Evolutionary conservation across 345 rosid genomes (phyloP), one percentile per base, ranked within the genome.

Genomic region (Heritiera littoralis): DNA sequence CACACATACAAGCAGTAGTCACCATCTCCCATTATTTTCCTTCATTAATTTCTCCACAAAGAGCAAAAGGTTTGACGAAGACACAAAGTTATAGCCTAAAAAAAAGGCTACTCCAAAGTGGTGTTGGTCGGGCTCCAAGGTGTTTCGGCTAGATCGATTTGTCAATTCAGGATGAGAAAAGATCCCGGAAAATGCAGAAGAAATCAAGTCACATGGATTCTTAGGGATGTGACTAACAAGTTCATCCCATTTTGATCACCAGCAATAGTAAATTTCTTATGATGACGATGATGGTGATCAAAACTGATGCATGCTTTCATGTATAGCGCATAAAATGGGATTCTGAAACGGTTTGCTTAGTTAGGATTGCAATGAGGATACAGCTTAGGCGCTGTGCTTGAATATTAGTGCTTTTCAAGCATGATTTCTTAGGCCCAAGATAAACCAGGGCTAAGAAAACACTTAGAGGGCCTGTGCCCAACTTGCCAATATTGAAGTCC

Each of bases 1-100:
- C 74, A 48, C 74, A 52, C 14, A 28, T 6, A 69, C 14, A 18
- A 28, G 58, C 58, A 48, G 18, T 48, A 48, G 58, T 70, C 58
- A 56, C 65, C 51, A 30, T 9, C 40, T 72, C 63, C 45, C 76
- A 72, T 72, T 55, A 43, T 74, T 45, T 74, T 73, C 64, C 41
- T 43, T 20, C 41, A 59, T 74, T 40, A 38, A 60, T 40, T 20
- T 58, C 54, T 56, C 77, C 77, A 59, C 52, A 58, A 74, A 23
- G 54, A 74, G 67, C 77, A 20, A 59, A 59, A 74, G 38, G 67
- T 40, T 58, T 58, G 20, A 15, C 43, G 12, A 7, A 20, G 66
- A 38, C 18, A 28, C 46, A 11, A 55, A 55, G 45, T 17, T 6
- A 10, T 54, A 54, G 81, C 77, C 63, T 80, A 56, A 59, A 73